phyloP scores from a whole-genome alignment of 306 rosid genomes.

The Comarum palustre region DNA sequence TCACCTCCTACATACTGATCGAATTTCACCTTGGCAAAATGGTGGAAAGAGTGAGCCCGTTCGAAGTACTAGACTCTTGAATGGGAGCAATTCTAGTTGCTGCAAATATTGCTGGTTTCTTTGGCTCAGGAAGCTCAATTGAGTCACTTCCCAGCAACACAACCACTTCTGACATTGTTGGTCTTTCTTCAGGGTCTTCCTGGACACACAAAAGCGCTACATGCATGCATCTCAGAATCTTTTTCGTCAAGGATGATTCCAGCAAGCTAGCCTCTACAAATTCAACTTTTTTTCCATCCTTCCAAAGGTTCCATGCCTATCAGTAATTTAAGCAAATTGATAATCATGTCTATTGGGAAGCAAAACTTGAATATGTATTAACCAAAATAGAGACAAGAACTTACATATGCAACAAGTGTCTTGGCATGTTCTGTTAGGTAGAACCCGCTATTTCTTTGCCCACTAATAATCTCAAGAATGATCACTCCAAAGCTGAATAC shows the following conservation, averaged over 20 bases:
- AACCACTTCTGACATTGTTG: slow-evolving; percentile 42
- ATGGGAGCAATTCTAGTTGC: slow-evolving; percentile 17
- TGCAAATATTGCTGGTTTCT: slow-evolving; percentile 39
- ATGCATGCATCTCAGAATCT: slow-evolving; percentile 38
- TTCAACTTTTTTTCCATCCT: slow-evolving; percentile 36
- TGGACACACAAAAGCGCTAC: slow-evolving; percentile 53
- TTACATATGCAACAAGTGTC: slow-evolving; percentile 36
- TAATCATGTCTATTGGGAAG: neutral
- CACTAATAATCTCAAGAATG: slow-evolving; percentile 42
- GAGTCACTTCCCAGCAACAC: slow-evolving; percentile 38
- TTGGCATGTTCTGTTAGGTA: slow-evolving; percentile 30
- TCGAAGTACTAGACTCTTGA: slow-evolving; percentile 6
- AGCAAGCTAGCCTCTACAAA: slow-evolving; percentile 34
- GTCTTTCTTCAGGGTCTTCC: slow-evolving; percentile 50
- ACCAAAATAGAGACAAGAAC: neutral
- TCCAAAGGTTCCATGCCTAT: slow-evolving; percentile 44
- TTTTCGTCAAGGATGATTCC: slow-evolving; percentile 15
- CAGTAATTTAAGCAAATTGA: neutral
- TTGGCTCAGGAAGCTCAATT: slow-evolving; percentile 40
- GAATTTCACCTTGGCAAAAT: slow-evolving; percentile 23
- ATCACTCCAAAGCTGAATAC: slow-evolving; percentile 53
- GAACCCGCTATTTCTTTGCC: slow-evolving; percentile 32
- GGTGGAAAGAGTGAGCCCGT: slow-evolving; percentile 8
- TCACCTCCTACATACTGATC: too few relatives aligned
- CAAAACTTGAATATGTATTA: neutral